Evolutionary conservation across 306 rosid genomes (phyloP), one percentile per base, ranked within the genome.

Genomic region (Cucurbita pepo): DNA sequence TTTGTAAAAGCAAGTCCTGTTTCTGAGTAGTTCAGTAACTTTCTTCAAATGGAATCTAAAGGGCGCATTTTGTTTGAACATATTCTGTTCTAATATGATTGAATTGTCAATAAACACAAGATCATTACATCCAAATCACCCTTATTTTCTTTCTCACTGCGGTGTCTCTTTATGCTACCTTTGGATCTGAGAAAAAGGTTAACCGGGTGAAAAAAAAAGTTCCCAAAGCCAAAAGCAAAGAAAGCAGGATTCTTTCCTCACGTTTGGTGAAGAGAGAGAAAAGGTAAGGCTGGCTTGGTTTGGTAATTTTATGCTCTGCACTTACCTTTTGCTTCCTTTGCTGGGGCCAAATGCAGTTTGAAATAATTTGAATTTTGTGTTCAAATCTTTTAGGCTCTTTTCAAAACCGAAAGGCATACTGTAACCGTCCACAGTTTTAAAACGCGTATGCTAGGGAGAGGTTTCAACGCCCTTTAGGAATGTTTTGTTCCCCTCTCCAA

Each of bases 111-210:
- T 15, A 60, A 41, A 69, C 59, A 50, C 59, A 51, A 48, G 51
- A 69, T 71, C 34, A 50, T 19, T 71, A 36, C 48, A 71, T 54
- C 50, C 18, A 71, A 34, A 71, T 51, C 47, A 71, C 60, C 75
- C 72, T 44, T 44, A 5, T 65, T 65, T 65, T 30, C 34, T 65
- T 18, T 44, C 34, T 4, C 52, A 19, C 72, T 19, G 72, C 72
- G 8, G 21, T 36, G 10, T 71, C 50, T 21, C 85, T 86, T 86
- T 86, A 81, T 81, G 77, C 86, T 83, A 85, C 79, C 84, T 75
- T 78, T 73, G 88, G 95, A 85, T 90, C 86, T 44, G 76, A 78
- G 82, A 82, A 81, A 79, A 36, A 71, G 79, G 74, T 73, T 41
- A 70, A 66, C 61, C 25, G 25, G 25, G 71, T 69, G 69, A 41